A percentile compares a stretch with the other conserved stretches of the same genome.
Evolutionary conservation across 768 basidiomycete genomes (phyloP).

Genomic region (Pulveroboletus sp.): DNA sequence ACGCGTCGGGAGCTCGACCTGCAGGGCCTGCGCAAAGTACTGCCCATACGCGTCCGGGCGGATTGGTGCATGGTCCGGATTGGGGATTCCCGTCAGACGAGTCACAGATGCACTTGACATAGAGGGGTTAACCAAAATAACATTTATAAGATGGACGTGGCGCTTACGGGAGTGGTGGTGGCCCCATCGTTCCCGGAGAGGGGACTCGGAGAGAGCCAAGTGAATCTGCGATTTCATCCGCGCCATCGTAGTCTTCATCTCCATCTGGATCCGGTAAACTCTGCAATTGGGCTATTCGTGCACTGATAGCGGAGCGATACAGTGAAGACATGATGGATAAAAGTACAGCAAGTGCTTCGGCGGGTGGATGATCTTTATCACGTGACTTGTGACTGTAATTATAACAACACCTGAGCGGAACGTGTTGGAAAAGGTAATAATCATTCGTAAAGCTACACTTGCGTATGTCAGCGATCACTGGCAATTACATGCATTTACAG

Average conservation of each 20-base stretch:
- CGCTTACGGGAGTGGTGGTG: conserved; percentile 63
- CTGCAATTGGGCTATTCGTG: conserved; percentile 76
- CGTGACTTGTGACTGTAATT: too few species aligned
- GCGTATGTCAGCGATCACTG: too few species aligned
- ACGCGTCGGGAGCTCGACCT: conserved; percentile 63
- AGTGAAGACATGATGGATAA: conserved; percentile 57
- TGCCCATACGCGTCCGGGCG: conserved; percentile 53
- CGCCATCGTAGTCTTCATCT: conserved; percentile 39
- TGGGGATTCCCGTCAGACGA: conserved; percentile 39
- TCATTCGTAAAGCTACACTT: too few species aligned
- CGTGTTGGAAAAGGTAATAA: too few species aligned
- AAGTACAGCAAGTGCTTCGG: too few species aligned
- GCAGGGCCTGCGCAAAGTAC: conserved; percentile 78
- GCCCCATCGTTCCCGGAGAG: conserved; percentile 47
- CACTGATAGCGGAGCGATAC: conserved; percentile 73
- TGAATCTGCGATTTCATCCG: conserved; percentile 53
- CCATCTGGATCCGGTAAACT: conserved; percentile 41
- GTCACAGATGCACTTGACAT: conserved; percentile 27
- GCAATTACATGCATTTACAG: too few species aligned
- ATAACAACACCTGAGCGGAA: too few species aligned
- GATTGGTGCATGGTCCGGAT: conserved; percentile 70
- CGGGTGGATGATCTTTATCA: too few species aligned
- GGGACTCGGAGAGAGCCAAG: conserved; percentile 66
- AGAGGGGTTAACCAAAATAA: conserved; percentile 16
- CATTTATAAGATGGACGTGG: conserved; percentile 1